These are phyloP conservation scores for Saccharomycopsis schoenii DNA, from an alignment of 805 yeast genomes.

Conservation along the genomic window DNA sequence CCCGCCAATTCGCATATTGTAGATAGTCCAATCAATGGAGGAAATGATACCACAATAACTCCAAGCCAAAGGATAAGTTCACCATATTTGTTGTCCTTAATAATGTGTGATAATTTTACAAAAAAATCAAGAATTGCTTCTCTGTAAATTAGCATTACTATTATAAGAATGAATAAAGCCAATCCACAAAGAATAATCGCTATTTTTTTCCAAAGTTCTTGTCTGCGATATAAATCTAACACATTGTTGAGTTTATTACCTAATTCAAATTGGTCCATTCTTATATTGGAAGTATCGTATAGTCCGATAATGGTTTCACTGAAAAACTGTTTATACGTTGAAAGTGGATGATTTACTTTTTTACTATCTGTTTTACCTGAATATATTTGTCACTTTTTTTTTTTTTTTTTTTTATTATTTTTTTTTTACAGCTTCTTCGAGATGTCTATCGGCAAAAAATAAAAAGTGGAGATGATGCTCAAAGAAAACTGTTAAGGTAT, in stretches of 20 bases:
- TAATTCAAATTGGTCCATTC: background rate
- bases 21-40: slow-evolving; percentile 83
- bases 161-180: slow-evolving; percentile 13
- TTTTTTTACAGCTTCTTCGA: too few species aligned
- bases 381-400: too few species aligned
- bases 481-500: too few species aligned
- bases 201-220: slow-evolving; percentile 1
- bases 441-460: too few species aligned
- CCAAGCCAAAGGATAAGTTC: slow-evolving; percentile 38
- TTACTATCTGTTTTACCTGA: too few species aligned
- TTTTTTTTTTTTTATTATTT: too few species aligned
- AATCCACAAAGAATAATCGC: slow-evolving; percentile 16
- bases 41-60: slow-evolving; percentile 67
- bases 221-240: slow-evolving; percentile 1
- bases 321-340: too few species aligned
- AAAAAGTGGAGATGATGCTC: too few species aligned
- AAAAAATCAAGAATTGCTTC: slow-evolving; percentile 25
- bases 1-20: slow-evolving; percentile 61
- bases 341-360: too few species aligned
- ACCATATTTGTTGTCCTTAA: slow-evolving; percentile 33
- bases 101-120: slow-evolving; percentile 35
- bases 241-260: background rate
- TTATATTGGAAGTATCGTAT: background rate
- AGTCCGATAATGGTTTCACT: too few species aligned
- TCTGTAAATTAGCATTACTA: background rate